Conservation (phyloP, 2,329 filamentous ascomycete genomes). For the Monosporascus sp. region DNA sequence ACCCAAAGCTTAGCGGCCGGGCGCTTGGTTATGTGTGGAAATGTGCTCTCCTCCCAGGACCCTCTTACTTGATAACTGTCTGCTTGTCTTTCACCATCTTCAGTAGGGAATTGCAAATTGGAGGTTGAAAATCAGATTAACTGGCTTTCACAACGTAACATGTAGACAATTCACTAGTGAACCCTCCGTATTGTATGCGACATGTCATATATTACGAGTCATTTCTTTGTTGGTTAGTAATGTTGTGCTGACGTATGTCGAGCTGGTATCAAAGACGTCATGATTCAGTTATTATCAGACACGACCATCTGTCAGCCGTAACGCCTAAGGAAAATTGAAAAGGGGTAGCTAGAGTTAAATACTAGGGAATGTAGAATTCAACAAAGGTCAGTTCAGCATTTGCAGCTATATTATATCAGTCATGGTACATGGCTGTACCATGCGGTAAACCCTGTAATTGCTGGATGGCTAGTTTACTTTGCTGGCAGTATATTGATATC, state of each 20-base stretch:
- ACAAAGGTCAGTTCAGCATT: too few relatives aligned
- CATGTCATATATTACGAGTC: background rate
- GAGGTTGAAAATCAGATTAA: background rate
- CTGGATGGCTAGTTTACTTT: too few relatives aligned
- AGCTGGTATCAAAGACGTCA: conserved; percentile 13
- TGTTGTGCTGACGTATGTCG: background rate
- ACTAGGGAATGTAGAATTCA: too few relatives aligned
- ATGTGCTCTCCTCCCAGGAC: background rate
- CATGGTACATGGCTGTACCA: too few relatives aligned
- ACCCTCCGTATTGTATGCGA: background rate
- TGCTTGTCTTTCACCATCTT: conserved; percentile 22
- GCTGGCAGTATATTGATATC: too few relatives aligned
- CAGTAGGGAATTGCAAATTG: background rate
- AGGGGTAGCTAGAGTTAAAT: background rate
- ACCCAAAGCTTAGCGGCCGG: too few relatives aligned
- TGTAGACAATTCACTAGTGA: too few relatives aligned
- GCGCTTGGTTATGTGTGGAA: too few relatives aligned
- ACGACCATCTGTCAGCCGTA: background rate
- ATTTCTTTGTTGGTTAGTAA: background rate
- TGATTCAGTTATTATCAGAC: conserved; percentile 8
- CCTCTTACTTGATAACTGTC: conserved; percentile 19
- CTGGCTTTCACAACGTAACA: too few relatives aligned
- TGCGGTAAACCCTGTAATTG: too few relatives aligned
- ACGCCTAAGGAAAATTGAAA: background rate
- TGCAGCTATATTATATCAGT: too few relatives aligned